These are phyloP conservation scores for Orbilia ellipsospora DNA, from an alignment of 2,329 filamentous ascomycete species.

Conservation along the genomic window DNA sequence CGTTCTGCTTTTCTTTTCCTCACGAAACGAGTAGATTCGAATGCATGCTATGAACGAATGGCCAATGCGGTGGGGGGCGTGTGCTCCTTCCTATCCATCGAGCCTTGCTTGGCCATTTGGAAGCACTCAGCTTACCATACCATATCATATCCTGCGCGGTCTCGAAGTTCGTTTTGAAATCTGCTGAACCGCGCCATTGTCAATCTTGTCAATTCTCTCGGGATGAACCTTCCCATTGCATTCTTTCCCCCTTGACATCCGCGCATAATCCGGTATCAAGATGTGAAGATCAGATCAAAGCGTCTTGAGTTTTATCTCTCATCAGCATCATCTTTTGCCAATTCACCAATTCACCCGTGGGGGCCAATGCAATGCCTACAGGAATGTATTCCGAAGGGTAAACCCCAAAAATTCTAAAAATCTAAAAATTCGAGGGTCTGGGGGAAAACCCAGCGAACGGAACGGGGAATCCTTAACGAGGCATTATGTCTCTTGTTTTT, in stretches of 20 bases:
- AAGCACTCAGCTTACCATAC: constrained; percentile 16
- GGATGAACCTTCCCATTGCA: constrained; percentile 38
- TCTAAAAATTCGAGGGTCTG: neutral
- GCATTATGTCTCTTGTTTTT: constrained; percentile 21
- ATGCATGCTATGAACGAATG: neutral
- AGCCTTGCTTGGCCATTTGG: too few species aligned
- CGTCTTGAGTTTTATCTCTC: constrained; percentile 16
- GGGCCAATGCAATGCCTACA: neutral
- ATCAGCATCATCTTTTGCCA: constrained; percentile 9
- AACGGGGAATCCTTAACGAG: constrained; percentile 2
- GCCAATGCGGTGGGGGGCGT: constrained; percentile 29
- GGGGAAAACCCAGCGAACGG: neutral
- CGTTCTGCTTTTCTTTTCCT: constrained; percentile 21
- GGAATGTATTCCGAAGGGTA: too few species aligned
- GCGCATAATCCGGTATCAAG: constrained; percentile 34
- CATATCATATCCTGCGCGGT: constrained; percentile 19
- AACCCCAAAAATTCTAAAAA: too few species aligned
- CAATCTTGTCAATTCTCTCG: constrained; percentile 7
- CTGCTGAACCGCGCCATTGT: constrained; percentile 10
- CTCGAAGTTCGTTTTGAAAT: constrained; percentile 11
- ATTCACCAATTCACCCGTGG: neutral
- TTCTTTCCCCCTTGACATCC: constrained; percentile 24
- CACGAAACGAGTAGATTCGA: constrained; percentile 1
- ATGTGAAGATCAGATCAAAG: constrained; percentile 40
- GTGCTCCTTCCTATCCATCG: too few species aligned